Base-by-base conservation (phyloP, 352 stramenopile species). In the Pythium periplocum region DNA sequence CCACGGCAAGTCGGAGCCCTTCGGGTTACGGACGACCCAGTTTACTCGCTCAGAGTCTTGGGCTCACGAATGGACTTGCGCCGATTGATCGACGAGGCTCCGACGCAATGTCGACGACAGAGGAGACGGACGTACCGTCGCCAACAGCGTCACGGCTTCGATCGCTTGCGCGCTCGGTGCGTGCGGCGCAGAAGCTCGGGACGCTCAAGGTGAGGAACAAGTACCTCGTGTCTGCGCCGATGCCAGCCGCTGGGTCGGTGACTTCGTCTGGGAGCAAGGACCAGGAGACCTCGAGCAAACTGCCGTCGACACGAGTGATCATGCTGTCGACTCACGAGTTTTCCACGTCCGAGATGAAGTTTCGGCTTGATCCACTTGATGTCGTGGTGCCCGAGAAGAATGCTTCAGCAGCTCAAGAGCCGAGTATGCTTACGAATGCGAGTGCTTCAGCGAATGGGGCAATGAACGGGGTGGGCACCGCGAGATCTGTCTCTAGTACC, bases 151-250 rank as follows among this genome's bases (percentile, higher is more conserved):
- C 68, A 37, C 55, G 75, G 0, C 57, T 90, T 10, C 58, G 57
- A 31, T 75, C 79, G 7, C 51, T 90, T 1, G 76, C 75, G 0
- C 74, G 71, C 26, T 77, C 73, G 2, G 69, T 90, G 4, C 70
- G 75, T 6, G 79, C 79, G 4, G 73, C 64, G 11, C 76, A 87
- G 32, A 66, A 62, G 8, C 61, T 90, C 2, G 75, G 73, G 2
- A 68, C 68, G 1, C 57, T 75, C 17, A 64, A 64, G n/a, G 54
- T 64, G 4, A 39, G 51, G 17, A 70, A 70, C 26, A 83, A 82
- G 35, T 87, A 85, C 48, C 32, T 73, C 2, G 46, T 76, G 2
- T 66, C 69, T 11, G 50, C 60, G 2, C 67, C 61, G 9, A 62
- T 55, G 40, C 51, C 61, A 12, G 55, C 54, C 4, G 45, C 55